phyloP scores from a whole-genome alignment of 2,329 filamentous ascomycete species.

The Arthrobotrys conoides region DNA sequence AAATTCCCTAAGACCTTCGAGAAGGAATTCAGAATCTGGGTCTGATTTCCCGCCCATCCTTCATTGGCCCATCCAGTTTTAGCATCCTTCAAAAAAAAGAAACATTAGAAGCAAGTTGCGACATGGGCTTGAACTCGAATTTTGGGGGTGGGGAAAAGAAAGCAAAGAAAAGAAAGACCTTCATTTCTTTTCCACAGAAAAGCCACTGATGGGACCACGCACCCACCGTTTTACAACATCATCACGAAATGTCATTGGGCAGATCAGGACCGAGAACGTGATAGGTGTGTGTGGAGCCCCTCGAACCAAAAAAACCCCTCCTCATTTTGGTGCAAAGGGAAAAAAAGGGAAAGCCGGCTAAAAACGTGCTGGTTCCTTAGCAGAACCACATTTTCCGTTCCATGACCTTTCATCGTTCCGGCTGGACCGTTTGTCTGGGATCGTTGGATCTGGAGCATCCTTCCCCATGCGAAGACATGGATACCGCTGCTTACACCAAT shows the following conservation, averaged over 20 bases:
- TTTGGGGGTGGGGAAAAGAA: constrained; percentile 6
- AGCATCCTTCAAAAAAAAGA: not conserved
- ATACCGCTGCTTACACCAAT: constrained; percentile 56
- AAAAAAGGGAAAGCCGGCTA: constrained; percentile 42
- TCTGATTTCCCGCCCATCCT: constrained; percentile 41
- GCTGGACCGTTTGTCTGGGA: constrained; percentile 49
- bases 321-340: constrained; percentile 29
- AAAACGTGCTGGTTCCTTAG: constrained; percentile 52
- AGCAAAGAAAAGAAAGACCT: too few relatives aligned
- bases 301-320: constrained; percentile 4
- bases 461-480: constrained; percentile 45
- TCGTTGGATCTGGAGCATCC: constrained; percentile 53
- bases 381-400: constrained; percentile 44
- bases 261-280: constrained; percentile 37
- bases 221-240: constrained; percentile 18
- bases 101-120: constrained; percentile 46
- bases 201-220: constrained; percentile 16
- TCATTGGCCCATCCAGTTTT: constrained; percentile 18
- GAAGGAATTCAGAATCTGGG: constrained; percentile 59
- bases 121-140: constrained; percentile 41
- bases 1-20: constrained; percentile 58
- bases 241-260: constrained; percentile 46
- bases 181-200: constrained; percentile 53
- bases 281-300: constrained; percentile 33
- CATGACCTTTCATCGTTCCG: constrained; percentile 42